Evolutionary conservation across 495 filamentous ascomycete genomes (phyloP).

Genomic region (Podospora anserina): DNA sequence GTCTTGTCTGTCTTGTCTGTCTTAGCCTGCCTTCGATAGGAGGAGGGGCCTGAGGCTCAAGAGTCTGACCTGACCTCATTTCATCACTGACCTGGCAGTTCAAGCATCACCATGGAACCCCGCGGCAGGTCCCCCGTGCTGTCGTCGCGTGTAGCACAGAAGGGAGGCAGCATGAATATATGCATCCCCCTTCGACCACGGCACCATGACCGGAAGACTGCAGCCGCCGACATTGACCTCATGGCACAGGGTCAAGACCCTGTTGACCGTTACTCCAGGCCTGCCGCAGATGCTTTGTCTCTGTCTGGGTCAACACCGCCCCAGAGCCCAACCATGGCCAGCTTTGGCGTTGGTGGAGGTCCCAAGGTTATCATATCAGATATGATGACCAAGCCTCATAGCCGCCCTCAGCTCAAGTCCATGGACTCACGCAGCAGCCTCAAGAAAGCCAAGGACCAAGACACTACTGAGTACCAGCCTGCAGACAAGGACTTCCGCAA

Average conservation of each 20-base stretch:
- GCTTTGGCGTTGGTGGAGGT: slow-evolving; percentile 15
- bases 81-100: background rate
- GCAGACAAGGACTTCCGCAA: slow-evolving; percentile 24
- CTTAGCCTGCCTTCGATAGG: slow-evolving; percentile 2
- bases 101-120: slow-evolving; percentile 26
- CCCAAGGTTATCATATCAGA: slow-evolving; percentile 19
- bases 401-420: slow-evolving; percentile 18
- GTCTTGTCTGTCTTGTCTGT: no score
- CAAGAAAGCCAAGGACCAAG: slow-evolving; percentile 11
- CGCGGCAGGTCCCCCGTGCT: slow-evolving; percentile 24
- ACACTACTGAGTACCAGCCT: slow-evolving; percentile 6
- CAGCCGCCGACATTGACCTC: slow-evolving; percentile 19
- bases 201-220: slow-evolving; percentile 26
- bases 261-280: slow-evolving; percentile 11
- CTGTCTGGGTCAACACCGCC: slow-evolving; percentile 31
- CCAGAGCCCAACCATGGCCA: slow-evolving; percentile 27
- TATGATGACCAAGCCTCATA: slow-evolving; percentile 10
- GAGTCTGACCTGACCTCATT: background rate
- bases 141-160: slow-evolving; percentile 32
- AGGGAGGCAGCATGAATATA: slow-evolving; percentile 26
- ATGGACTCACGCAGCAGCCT: slow-evolving; percentile 9
- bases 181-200: slow-evolving; percentile 26
- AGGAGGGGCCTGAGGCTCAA: slow-evolving; percentile 1
- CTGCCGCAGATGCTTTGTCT: slow-evolving; percentile 25
- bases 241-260: slow-evolving; percentile 6